Evolutionary conservation across 352 stramenopile species (phyloP).

Genomic region (Phytophthora cactorum): DNA sequence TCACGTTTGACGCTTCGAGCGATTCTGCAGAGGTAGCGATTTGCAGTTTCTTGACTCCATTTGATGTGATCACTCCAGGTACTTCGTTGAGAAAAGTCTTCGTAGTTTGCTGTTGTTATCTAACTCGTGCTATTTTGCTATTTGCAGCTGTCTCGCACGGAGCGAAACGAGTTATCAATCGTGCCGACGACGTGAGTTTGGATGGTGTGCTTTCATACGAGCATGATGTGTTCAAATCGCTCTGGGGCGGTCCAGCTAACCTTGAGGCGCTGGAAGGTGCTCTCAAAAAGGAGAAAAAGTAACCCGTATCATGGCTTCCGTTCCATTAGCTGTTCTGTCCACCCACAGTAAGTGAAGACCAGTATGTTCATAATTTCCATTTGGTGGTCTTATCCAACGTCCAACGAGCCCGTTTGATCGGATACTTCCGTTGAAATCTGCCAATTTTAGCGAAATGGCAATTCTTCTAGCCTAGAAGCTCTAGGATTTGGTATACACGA

Average conservation of each 20-base stretch:
- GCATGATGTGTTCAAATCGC: slow-evolving; percentile 64
- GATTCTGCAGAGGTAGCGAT: slow-evolving; percentile 37
- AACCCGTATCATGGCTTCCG: not conserved
- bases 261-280: slow-evolving; percentile 62
- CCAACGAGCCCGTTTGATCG: not conserved
- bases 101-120: not conserved
- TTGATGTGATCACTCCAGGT: slow-evolving; percentile 64
- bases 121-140: slow-evolving; percentile 5
- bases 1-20: slow-evolving; percentile 48
- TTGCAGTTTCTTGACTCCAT: slow-evolving; percentile 60
- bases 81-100: not conserved
- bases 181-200: slow-evolving; percentile 71
- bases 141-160: slow-evolving; percentile 70
- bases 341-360: too few relatives aligned
- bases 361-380: too few relatives aligned
- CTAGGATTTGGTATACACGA: slow-evolving; percentile 3
- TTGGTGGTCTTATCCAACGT: slow-evolving; percentile 15
- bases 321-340: not conserved
- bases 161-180: slow-evolving; percentile 75
- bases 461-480: not conserved
- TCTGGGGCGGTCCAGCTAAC: slow-evolving; percentile 83
- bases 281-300: slow-evolving; percentile 45
- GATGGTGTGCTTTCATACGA: slow-evolving; percentile 68
- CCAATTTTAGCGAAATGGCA: slow-evolving; percentile 21
- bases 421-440: slow-evolving; percentile 10